Evolutionary conservation across 2,329 filamentous ascomycete species (phyloP), one percentile per base, ranked within the genome.

Genomic region (Diaporthe batatas): DNA sequence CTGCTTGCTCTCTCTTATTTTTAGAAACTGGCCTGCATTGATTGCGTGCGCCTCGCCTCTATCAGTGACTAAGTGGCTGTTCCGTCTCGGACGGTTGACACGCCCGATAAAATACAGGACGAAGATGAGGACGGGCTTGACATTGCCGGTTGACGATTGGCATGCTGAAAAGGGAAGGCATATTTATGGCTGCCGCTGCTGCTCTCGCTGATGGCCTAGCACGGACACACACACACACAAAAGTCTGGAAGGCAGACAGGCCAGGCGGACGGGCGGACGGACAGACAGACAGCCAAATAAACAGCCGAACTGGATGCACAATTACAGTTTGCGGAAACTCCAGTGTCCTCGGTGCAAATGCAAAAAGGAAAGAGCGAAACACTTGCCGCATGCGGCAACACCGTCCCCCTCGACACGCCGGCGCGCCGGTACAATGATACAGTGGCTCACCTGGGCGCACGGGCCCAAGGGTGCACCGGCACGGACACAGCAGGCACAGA

Each of bases 281-380:
- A n/a, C n/a, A 23, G 55, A 11, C 55, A 23, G 21, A 11, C 34
- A 59, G 57, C 10, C 16, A 29, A 23, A 16, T 36, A 44, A n/a
- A 16, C 57, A 62, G 14, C 21, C 57, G 25, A 3, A 10, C 29
- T 21, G 44, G 21, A 21, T 47, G 42, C 18, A 47, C 44, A 11
- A 34, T 23, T 23, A 59, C 23, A 23, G 36, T 29, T 62, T 16
- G 32, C 58, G 7, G 16, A 51, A 36, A 32, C 58, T 3, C 10
- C 34, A 18, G n/a, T 23, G 62, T 67, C 32, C 32, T 53, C n/a
- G 44, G 62, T 21, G n/a, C 44, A 23, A 53, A 67, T 21, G n/a
- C 44, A 16, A 53, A 67, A 65, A 53, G 62, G 47, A 53, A 39
- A 67, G 47, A 67, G 47, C 62, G 62, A 67, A 67, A 53, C 62